phyloP scores from a whole-genome alignment of 1,284 basidiomycete species.

The Cystobasidium sp. region DNA sequence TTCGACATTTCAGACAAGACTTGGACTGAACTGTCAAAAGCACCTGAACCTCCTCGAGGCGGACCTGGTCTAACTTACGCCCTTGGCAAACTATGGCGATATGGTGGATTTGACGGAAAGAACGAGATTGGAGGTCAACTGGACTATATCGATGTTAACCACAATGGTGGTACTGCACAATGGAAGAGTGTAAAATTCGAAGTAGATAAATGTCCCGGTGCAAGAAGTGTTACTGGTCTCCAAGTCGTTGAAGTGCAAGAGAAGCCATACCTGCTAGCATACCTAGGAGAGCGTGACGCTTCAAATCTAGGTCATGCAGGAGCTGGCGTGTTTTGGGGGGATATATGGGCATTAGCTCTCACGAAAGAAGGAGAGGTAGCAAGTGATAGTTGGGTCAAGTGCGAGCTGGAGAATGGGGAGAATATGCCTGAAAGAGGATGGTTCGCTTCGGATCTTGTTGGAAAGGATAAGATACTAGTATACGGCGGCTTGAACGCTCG shows the following conservation, averaged over 20 bases:
- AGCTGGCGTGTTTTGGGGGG: constrained; percentile 18
- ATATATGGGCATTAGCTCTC: constrained; percentile 26
- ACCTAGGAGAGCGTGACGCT: constrained; percentile 31
- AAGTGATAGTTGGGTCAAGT: constrained; percentile 3
- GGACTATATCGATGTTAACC: constrained; percentile 24
- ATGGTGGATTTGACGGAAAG: constrained; percentile 39
- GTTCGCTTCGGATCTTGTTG: constrained; percentile 24
- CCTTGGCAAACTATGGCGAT: constrained; percentile 32
- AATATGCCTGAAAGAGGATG: constrained; percentile 14
- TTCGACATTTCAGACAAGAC: constrained; percentile 55
- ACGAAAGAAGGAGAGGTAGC: background rate
- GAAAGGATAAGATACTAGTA: constrained; percentile 17
- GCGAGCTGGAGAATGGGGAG: background rate
- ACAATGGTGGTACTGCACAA: background rate
- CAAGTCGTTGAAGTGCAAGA: background rate
- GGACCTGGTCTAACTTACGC: constrained; percentile 55
- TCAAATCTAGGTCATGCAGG: constrained; percentile 26
- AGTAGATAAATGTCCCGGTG: constrained; percentile 1
- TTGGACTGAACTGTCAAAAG: constrained; percentile 58
- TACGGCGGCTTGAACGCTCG: constrained; percentile 24
- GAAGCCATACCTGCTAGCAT: constrained; percentile 10
- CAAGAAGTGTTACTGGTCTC: constrained; percentile 23
- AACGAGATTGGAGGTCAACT: constrained; percentile 21
- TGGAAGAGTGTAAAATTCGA: constrained; percentile 22
- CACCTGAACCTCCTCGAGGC: constrained; percentile 59